phyloP scores from a whole-genome alignment of 495 filamentous ascomycete species.

The Parmelia sp. region DNA sequence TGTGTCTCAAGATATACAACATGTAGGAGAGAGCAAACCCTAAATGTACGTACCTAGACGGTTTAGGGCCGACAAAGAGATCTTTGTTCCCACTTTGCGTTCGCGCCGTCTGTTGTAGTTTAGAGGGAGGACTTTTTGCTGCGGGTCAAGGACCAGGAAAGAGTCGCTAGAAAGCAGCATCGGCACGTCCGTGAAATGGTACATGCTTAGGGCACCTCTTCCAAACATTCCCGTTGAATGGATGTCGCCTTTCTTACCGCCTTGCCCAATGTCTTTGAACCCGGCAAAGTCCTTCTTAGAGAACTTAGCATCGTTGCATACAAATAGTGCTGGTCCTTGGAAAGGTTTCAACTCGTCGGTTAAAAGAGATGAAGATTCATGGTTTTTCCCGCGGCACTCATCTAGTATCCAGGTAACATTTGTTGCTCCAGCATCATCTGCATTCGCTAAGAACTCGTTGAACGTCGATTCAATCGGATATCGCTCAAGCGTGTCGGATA shows the following conservation, averaged over 20 bases:
- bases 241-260: slow-evolving; percentile 33
- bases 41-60: too few species aligned
- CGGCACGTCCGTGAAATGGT: slow-evolving; percentile 41
- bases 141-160: slow-evolving; percentile 38
- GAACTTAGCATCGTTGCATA: slow-evolving; percentile 37
- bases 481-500: slow-evolving; percentile 36
- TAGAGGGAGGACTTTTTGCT: slow-evolving; percentile 29
- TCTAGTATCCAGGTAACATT: slow-evolving; percentile 37
- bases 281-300: slow-evolving; percentile 34
- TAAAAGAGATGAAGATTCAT: slow-evolving; percentile 24
- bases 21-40: too few species aligned
- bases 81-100: slow-evolving; percentile 26
- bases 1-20: too few species aligned
- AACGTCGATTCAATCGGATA: slow-evolving; percentile 37
- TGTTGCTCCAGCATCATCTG: slow-evolving; percentile 36
- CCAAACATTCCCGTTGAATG: slow-evolving; percentile 39
- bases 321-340: slow-evolving; percentile 38
- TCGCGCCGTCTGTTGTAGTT: slow-evolving; percentile 22
- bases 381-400: slow-evolving; percentile 11
- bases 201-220: slow-evolving; percentile 40
- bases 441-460: slow-evolving; percentile 42
- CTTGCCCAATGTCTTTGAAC: slow-evolving; percentile 36
- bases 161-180: slow-evolving; percentile 37
- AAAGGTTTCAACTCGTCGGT: slow-evolving; percentile 26
- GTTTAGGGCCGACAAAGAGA: slow-evolving; percentile 16